Base-by-base conservation (phyloP, 805 yeast genomes). In the Ogataea corticis region DNA sequence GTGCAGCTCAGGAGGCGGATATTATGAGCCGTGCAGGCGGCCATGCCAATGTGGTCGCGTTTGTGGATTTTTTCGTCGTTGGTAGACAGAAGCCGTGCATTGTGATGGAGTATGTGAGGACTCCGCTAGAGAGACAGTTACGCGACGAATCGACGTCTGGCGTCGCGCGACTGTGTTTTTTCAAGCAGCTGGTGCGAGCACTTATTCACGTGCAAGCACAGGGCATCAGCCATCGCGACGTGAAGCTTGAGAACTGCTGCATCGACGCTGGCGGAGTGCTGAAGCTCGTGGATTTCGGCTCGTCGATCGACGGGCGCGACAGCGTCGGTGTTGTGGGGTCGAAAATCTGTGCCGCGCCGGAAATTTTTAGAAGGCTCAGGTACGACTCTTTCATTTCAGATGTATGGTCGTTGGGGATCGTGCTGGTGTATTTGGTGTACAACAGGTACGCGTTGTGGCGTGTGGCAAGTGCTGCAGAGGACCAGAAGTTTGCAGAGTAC, bases 201-300 rank as follows among this genome's bases (percentile, higher is more conserved):
- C 52, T 78, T 3, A 14, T 36, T 1, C 70, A 67, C 53, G 48
- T 78, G 33, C 82, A 78, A 9, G 38, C 43, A 2, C 28, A 43
- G 4, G 42, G 45, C 14, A 51, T 75, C 13, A 70, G 75, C 47
- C 83, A 78, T 55, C 62, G 82, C 33, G 83, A 78, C 59, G 54
- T 78, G 42, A 78, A 78, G 57, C 62, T 73, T 18, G 76, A 69
- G 21, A 78, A 78, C 49, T 51, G 77, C 38, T 67, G 76, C 28
- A 39, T 76, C 16, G 65, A 56, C 36, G 17, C 15, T 1, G 36
- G 48, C 13, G 68, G 68, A 0, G 38, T 45, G 2, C 51, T 76
- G 33, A 77, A 77, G 54, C 50, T 78, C 15, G 72, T 78, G 27
- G 83, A 78, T 61, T 78, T 76, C 56, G 81, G 82, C 3, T 68